Evolutionary conservation across 2,329 filamentous ascomycete genomes (phyloP), one percentile per base, ranked within the genome.

Genomic region (Penicillium sp.): DNA sequence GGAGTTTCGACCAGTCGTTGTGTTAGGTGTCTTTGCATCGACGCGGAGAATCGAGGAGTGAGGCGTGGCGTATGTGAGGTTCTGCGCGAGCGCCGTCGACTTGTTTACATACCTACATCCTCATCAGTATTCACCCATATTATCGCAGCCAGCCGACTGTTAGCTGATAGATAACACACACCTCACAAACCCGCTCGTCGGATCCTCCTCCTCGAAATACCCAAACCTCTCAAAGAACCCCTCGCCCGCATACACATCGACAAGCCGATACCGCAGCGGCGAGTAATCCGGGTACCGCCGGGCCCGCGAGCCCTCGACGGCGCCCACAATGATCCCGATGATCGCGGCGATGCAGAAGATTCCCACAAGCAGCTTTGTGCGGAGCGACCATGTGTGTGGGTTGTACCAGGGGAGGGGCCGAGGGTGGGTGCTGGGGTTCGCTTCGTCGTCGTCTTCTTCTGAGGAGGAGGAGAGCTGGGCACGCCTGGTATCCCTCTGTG

Each of bases 31-130:
- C 1, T 80, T 82, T 11, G 86, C 87, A 71, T 90, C 88, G 54
- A 90, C 88, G 48, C 78, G 81, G 31, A 91, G 72, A 19, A 90
- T 69, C 9, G 87, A 87, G 0, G 84, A 80, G 45, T 76, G 75
- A 1, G 78, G 68, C 1, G 83, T 82, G 6, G 87, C 85, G 67
- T 85, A 86, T 0, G 89, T 90, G 35, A 91, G 81, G 75, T 91
- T 91, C 6, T 76, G 62, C 15, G 56, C 55, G 2, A 53, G 63
- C 1, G 78, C 73, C 1, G 78, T 73, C 1, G 70, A 60, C 50
- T 72, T 68, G 65, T 79, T 74, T 21, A 84, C 80, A 66, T 80
- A 84, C 63, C 67, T 76, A 19, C 13, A 13, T 26, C 26, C 5
- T 11, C 13, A 41, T 38, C 9, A 38, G n/a, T n/a, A n/a, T n/a